Evolutionary conservation across 139 green algal species (phyloP), one percentile per base, ranked within the genome.

Genomic region (Monoraphidium neglectum): DNA sequence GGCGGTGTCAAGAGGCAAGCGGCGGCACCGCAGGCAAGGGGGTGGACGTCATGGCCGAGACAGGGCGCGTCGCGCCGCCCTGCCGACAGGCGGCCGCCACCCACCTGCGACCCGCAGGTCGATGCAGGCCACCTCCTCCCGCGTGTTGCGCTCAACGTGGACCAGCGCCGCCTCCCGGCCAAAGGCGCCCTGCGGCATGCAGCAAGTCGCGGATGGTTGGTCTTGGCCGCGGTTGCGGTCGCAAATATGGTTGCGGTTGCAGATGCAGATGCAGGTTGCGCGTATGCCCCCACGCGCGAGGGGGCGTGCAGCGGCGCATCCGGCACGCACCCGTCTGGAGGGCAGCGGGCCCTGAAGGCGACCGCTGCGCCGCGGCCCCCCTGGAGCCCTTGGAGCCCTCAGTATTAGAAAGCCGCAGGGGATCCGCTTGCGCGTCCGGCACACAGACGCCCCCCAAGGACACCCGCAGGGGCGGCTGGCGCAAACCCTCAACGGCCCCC

Each of bases 41-140:
- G n/a, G n/a, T n/a, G n/a, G n/a, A n/a, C n/a, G n/a, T n/a, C n/a
- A n/a, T n/a, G n/a, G n/a, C n/a, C n/a, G n/a, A n/a, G n/a, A n/a
- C n/a, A n/a, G n/a, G n/a, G n/a, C n/a, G n/a, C n/a, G n/a, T n/a
- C n/a, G n/a, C n/a, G n/a, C n/a, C n/a, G n/a, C n/a, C n/a, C n/a
- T n/a, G n/a, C n/a, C n/a, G n/a, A n/a, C n/a, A n/a, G n/a, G n/a
- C n/a, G n/a, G n/a, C n/a, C n/a, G n/a, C n/a, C 47, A 77, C 64
- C 54, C 61, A 89, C 87, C 87, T 76, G 82, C 87, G 32, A 94
- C 81, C 46, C 89, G 80, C 30, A 90, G 74, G 77, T 92, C 89
- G 23, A 75, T 80, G 33, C 81, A 85, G 0, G 59, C 54, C 3
- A 90, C 72, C 24, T 88, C 77, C 56, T 91, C 84, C 38, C 69